phyloP scores from a whole-genome alignment of 176 grass and related monocot genomes.

The Aegilops bicornis region DNA sequence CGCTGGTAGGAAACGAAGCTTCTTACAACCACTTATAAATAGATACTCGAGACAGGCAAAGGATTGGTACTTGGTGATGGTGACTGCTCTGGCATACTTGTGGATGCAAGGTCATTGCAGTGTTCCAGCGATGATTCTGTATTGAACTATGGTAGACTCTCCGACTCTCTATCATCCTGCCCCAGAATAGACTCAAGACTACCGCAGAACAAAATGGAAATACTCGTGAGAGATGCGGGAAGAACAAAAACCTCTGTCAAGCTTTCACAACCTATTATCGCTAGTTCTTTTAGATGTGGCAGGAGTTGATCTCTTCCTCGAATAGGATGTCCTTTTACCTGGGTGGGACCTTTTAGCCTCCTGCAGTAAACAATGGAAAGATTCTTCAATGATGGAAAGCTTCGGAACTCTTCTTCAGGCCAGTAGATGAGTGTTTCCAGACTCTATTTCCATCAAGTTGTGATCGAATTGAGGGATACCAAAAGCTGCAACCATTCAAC shows the following conservation, averaged over 20 bases:
- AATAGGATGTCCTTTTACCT: not conserved
- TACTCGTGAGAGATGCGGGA: not conserved
- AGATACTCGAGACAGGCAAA: not conserved
- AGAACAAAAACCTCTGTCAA: slow-evolving; percentile 4
- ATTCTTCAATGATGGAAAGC: not conserved
- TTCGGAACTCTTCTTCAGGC: not conserved
- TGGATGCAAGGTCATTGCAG: too few relatives aligned
- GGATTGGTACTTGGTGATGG: too few relatives aligned
- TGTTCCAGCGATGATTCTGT: too few relatives aligned
- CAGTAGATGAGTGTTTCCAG: not conserved
- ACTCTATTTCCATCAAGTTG: not conserved
- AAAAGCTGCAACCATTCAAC: not conserved
- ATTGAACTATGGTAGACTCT: not conserved
- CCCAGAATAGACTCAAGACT: not conserved
- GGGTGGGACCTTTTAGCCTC: not conserved
- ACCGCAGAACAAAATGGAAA: accelerated
- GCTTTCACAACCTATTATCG: accelerated
- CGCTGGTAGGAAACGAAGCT: not conserved
- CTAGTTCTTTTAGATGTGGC: not conserved
- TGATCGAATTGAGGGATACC: not conserved
- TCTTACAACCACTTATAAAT: accelerated
- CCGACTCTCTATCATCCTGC: too few relatives aligned
- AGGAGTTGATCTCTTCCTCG: not conserved
- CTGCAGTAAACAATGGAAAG: accelerated
- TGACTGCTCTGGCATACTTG: too few relatives aligned